A percentile compares a stretch with the other conserved stretches of the same genome.
These are phyloP conservation scores for Aspergillus ochraceoroseus DNA, from an alignment of 2,329 filamentous ascomycete genomes.

Conservation along the genomic window DNA sequence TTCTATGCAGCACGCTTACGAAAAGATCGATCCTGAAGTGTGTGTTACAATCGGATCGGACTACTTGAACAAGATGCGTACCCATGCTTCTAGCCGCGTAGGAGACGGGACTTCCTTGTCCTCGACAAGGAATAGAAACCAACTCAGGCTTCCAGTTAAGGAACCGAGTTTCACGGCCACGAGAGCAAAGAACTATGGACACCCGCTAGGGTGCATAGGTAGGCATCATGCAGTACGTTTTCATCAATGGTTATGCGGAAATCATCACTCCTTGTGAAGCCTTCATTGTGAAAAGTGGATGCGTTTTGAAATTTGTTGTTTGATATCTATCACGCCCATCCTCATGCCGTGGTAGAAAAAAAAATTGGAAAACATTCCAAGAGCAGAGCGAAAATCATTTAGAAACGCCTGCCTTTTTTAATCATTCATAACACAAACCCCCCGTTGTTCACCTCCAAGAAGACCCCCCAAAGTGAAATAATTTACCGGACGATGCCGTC, in stretches of 20 bases:
- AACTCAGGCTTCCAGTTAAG: background rate
- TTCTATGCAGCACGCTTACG: no score
- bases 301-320: conserved; percentile 33
- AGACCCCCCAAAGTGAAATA: conserved; percentile 21
- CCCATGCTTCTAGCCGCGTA: no score
- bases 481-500: conserved; percentile 98
- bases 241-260: conserved; percentile 56
- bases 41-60: no score
- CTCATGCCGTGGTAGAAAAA: conserved; percentile 36
- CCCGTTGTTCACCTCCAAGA: conserved; percentile 26
- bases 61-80: no score
- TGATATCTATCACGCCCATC: conserved; percentile 41
- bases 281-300: conserved; percentile 54
- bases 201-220: conserved; percentile 6
- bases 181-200: conserved; percentile 5
- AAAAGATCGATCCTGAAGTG: no score
- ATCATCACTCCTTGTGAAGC: conserved; percentile 54
- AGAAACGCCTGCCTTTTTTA: conserved; percentile 24
- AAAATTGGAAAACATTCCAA: conserved; percentile 22
- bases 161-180: conserved; percentile 10
- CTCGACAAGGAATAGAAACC: no score
- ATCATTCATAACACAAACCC: conserved; percentile 33
- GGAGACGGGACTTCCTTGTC: no score
- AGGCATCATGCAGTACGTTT: conserved; percentile 29
- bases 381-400: conserved; percentile 25